phyloP scores from a whole-genome alignment of 371 early-diverging fungal species.

The Lichtheimia ramosa region DNA sequence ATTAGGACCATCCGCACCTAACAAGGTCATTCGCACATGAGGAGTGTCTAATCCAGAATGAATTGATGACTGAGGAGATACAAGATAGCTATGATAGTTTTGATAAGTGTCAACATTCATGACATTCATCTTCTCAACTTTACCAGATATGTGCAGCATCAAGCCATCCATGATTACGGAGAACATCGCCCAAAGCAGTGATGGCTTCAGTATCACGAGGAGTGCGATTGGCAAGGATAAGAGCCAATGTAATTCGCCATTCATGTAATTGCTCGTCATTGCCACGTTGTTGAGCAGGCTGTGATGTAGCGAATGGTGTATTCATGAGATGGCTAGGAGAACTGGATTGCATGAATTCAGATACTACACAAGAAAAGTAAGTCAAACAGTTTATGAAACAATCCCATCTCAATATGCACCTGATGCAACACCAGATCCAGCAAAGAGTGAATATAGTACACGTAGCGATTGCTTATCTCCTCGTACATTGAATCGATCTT shows the following conservation, averaged over 20 bases:
- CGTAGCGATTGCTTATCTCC: constrained; percentile 66
- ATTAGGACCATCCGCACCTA: constrained; percentile 53
- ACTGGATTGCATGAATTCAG: constrained; percentile 29
- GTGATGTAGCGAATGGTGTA: constrained; percentile 23
- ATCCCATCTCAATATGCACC: constrained; percentile 22
- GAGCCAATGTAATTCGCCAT: constrained; percentile 72
- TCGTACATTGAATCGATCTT: constrained; percentile 27
- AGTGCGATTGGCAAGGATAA: constrained; percentile 86
- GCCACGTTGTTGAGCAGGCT: constrained; percentile 16
- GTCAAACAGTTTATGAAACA: not conserved
- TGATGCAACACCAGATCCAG: constrained; percentile 64
- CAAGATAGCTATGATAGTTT: constrained; percentile 56
- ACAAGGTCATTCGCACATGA: constrained; percentile 55
- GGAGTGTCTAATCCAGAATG: constrained; percentile 65
- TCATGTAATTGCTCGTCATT: constrained; percentile 41
- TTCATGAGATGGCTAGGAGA: constrained; percentile 21
- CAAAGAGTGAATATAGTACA: constrained; percentile 74
- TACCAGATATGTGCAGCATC: constrained; percentile 88
- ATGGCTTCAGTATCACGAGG: constrained; percentile 74
- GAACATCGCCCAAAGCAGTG: constrained; percentile 75
- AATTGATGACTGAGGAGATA: constrained; percentile 57
- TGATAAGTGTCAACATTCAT: constrained; percentile 6
- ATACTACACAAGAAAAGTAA: constrained; percentile 16
- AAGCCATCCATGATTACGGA: constrained; percentile 59
- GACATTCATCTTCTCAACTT: constrained; percentile 8